Evolutionary conservation across 768 basidiomycete species (phyloP).

Genomic region (Mycena belliarum): DNA sequence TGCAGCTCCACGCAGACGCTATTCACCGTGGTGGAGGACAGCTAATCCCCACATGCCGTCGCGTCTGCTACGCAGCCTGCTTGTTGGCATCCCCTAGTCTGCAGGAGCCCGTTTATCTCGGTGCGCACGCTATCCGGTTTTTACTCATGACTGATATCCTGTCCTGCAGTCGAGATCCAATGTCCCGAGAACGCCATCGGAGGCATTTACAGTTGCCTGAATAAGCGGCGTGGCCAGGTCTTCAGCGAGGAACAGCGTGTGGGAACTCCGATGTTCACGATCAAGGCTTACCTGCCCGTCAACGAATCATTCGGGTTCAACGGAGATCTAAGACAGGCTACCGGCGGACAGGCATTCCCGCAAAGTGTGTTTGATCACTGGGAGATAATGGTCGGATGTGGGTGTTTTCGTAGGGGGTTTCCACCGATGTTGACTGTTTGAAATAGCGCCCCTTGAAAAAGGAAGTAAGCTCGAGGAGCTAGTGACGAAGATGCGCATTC

Average conservation of each 20-base stretch:
- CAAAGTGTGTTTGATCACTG: conserved; percentile 94
- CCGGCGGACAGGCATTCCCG: conserved; percentile 97
- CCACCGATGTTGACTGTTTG: conserved; percentile 6
- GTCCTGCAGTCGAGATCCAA: conserved; percentile 84
- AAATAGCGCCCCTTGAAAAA: conserved; percentile 77
- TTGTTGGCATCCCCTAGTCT: conserved; percentile 87
- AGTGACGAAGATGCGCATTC: conserved; percentile 76
- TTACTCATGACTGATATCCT: conserved; percentile 7
- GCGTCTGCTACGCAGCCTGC: conserved; percentile 95
- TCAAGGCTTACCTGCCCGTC: conserved; percentile 95
- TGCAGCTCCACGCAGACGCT: conserved; percentile 92
- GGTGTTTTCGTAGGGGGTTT: conserved; percentile 29
- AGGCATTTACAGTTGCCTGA: conserved; percentile 92
- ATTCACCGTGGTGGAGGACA: conserved; percentile 99
- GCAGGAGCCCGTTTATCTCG: conserved; percentile 96
- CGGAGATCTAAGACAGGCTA: conserved; percentile 88
- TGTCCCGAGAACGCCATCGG: conserved; percentile 97
- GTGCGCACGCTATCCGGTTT: conserved; percentile 38
- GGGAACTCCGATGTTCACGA: conserved; percentile 99
- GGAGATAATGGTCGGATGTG: conserved; percentile 82
- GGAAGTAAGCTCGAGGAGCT: conserved; percentile 90
- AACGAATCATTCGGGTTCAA: conserved; percentile 97
- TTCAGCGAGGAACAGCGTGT: conserved; percentile 96
- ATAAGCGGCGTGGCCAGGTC: conserved; percentile 98
- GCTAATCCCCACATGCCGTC: conserved; percentile 95